Evolutionary conservation across 352 stramenopile genomes (phyloP).

Genomic region (Globisporangium radiosum): DNA sequence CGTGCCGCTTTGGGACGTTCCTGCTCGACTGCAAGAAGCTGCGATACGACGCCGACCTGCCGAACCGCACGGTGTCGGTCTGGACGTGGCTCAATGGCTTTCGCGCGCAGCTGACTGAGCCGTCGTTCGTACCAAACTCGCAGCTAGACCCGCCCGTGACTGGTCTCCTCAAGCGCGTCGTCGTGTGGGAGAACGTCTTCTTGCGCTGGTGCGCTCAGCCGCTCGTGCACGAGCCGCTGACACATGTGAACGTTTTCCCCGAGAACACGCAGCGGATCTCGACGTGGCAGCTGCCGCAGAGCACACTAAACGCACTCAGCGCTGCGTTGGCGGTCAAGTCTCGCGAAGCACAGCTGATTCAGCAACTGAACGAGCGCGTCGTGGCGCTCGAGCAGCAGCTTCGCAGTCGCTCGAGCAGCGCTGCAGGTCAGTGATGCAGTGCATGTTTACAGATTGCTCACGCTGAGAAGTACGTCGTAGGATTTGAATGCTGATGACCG

Average conservation of each 20-base stretch:
- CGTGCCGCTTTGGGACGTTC: constrained; percentile 97
- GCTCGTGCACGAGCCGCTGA: constrained; percentile 37
- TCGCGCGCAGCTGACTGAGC: constrained; percentile 47
- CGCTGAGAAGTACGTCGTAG: too few species aligned
- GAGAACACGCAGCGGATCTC: constrained; percentile 46
- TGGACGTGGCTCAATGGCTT: constrained; percentile 85
- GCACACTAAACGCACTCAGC: constrained; percentile 44
- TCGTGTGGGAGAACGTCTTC: constrained; percentile 66
- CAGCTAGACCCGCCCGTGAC: constrained; percentile 47
- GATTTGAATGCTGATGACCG: too few species aligned
- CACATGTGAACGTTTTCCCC: constrained; percentile 38
- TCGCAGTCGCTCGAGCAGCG: background rate
- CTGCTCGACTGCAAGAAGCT: constrained; percentile 94
- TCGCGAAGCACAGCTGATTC: constrained; percentile 34
- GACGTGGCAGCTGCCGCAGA: constrained; percentile 65
- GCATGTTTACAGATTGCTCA: background rate
- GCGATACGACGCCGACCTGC: constrained; percentile 43
- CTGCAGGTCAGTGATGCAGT: background rate
- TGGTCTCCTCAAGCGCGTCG: constrained; percentile 56
- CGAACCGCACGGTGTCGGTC: constrained; percentile 59
- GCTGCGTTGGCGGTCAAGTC: constrained; percentile 29
- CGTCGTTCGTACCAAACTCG: constrained; percentile 40
- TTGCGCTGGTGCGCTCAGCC: constrained; percentile 68
- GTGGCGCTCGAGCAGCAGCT: constrained; percentile 24
- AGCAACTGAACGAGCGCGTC: constrained; percentile 32